Conservation (phyloP, 768 basidiomycete genomes). For the Wakefieldia striispora region DNA sequence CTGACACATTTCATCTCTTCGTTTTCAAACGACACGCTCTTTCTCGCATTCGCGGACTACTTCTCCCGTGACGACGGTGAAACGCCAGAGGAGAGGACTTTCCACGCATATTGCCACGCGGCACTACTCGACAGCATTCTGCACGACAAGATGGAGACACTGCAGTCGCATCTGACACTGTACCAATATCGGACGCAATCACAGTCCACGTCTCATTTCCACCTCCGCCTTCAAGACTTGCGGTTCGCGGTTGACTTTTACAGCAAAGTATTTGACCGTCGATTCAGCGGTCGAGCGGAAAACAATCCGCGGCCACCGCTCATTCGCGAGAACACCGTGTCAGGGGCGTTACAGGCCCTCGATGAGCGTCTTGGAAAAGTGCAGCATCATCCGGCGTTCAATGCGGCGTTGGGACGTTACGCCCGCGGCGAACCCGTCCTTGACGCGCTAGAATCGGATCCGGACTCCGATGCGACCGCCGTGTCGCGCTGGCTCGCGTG, state of each 20-base stretch:
- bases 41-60: constrained; percentile 79
- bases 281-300: constrained; percentile 70
- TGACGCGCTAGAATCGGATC: constrained; percentile 14
- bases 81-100: constrained; percentile 56
- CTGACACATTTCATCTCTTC: constrained; percentile 84
- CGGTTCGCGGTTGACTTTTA: constrained; percentile 78
- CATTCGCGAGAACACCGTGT: constrained; percentile 69
- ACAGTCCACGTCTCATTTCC: constrained; percentile 57
- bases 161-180: constrained; percentile 72
- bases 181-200: constrained; percentile 66
- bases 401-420: constrained; percentile 47
- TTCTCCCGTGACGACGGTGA: constrained; percentile 63
- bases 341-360: constrained; percentile 60
- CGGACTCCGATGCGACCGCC: constrained; percentile 1
- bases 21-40: constrained; percentile 77
- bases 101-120: constrained; percentile 74
- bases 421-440: constrained; percentile 49
- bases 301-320: constrained; percentile 65
- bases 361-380: constrained; percentile 55
- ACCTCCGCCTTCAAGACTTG: constrained; percentile 69
- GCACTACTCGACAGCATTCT: constrained; percentile 82
- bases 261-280: constrained; percentile 66
- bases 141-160: constrained; percentile 82
- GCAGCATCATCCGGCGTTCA: constrained; percentile 19
- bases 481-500: constrained; percentile 53